Evolutionary conservation across 108 stramenopile species (phyloP), one percentile per base, ranked within the genome.

Genomic region (Fragilariopsis cylindrus): DNA sequence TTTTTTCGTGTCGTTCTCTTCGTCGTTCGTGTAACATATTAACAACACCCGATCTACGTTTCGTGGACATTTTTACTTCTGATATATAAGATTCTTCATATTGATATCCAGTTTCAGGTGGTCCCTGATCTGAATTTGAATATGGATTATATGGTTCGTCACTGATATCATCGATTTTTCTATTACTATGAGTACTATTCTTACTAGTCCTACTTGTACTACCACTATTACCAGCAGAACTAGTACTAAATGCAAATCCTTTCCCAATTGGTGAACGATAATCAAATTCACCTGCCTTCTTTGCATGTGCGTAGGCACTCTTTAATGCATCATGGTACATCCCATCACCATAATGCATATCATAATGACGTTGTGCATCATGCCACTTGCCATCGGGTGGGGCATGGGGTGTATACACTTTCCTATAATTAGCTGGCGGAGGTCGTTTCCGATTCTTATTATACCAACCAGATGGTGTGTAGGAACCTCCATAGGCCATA

Each of bases 261-360:
- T 81, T 72, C 15, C 93, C 93, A 44, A 95, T 63, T 3, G 93
- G 93, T 65, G 87, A 88, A 75, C 84, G 80, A 76, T 95, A 95
- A 5, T 88, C 88, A 42, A 77, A 85, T 30, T 82, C 86, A 50
- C 65, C 78, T 30, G 80, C 60, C n/a, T 55, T 67, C 60, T 91
- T 76, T 9, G 87, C 87, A 42, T 90, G 76, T 55, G 81, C 79
- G 13, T 81, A 68, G 8, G 90, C 90, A 49, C 77, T 65, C 71
- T 85, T 86, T 1, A 95, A 81, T 18, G 88, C 90, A 57, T 95
- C 90, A 47, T 72, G 81, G 79, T 86, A 85, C 84, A 92, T 89
- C 8, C 94, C 94, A 57, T 90, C 82, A 46, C 94, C 94, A 60
- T 95, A 95, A 70, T 95, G 94, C 88, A 91, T 90, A 62, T 95